Conservation (phyloP, 768 basidiomycete genomes). For the Chalciporus pseudorubinellus region DNA sequence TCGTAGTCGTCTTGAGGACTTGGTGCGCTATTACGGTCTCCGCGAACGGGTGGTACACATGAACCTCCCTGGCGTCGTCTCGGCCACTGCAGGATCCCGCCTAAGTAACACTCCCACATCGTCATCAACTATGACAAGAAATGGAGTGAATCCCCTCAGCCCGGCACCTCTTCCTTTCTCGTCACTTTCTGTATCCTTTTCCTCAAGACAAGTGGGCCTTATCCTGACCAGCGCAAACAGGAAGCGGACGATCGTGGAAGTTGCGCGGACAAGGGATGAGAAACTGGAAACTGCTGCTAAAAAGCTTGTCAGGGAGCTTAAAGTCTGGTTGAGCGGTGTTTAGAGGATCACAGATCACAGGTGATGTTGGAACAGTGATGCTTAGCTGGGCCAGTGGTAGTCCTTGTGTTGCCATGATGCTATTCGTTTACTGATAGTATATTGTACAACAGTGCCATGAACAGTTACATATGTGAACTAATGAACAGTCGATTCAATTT, state of each 20-base stretch:
- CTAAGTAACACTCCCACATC: neutral
- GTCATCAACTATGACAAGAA: constrained; percentile 7
- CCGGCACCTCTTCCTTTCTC: constrained; percentile 33
- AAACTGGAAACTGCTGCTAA: constrained; percentile 55
- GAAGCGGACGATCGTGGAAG: constrained; percentile 56
- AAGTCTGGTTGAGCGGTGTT: constrained; percentile 36
- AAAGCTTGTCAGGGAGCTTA: constrained; percentile 49
- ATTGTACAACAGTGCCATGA: neutral
- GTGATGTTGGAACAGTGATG: neutral
- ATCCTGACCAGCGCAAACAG: constrained; percentile 31
- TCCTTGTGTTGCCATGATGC: neutral
- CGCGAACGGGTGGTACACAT: constrained; percentile 36
- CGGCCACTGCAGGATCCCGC: constrained; percentile 1
- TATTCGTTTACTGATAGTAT: neutral
- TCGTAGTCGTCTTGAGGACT: constrained; percentile 71
- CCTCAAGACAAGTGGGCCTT: constrained; percentile 39
- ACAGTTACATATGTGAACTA: too few relatives aligned
- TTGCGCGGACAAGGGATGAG: constrained; percentile 49
- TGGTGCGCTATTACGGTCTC: constrained; percentile 48
- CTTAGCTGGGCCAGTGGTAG: neutral
- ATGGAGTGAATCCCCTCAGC: neutral
- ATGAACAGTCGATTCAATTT: too few relatives aligned
- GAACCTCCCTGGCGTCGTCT: neutral
- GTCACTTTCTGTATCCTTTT: constrained; percentile 40
- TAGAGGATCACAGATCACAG: neutral